Conservation (phyloP, 192 early-diverging fungal species). For the Coemansia sp. region DNA sequence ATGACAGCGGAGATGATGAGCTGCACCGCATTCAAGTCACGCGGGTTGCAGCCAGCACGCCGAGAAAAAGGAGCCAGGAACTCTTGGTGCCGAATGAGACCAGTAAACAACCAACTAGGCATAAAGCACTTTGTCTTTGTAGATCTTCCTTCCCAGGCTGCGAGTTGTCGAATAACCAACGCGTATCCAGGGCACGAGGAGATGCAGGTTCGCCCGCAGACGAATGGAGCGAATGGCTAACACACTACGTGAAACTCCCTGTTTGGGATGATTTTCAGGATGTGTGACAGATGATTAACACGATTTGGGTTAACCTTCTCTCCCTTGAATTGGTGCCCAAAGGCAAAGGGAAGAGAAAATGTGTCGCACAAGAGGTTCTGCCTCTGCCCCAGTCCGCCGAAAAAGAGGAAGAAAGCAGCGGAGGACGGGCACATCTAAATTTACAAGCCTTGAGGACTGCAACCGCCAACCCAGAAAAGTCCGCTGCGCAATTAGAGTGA, state of each 20-base stretch:
- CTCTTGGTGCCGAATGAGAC: no score
- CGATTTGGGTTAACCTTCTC: background rate
- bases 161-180: background rate
- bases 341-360: background rate
- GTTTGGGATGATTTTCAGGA: background rate
- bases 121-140: background rate
- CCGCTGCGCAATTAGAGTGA: background rate
- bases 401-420: no score
- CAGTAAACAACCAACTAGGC: no score
- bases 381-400: no score
- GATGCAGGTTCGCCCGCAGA: background rate
- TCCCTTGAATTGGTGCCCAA: background rate
- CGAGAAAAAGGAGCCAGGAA: no score
- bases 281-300: constrained; percentile 1
- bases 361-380: no score
- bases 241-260: background rate
- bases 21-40: no score
- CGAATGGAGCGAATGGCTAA: background rate
- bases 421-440: no score
- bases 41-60: no score
- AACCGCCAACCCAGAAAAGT: background rate
- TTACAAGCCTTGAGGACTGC: background rate
- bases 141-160: background rate
- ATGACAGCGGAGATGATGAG: no score
- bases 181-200: background rate